phyloP scores from a whole-genome alignment of 179 eudicot genomes.

The Carnegiea gigantea region DNA sequence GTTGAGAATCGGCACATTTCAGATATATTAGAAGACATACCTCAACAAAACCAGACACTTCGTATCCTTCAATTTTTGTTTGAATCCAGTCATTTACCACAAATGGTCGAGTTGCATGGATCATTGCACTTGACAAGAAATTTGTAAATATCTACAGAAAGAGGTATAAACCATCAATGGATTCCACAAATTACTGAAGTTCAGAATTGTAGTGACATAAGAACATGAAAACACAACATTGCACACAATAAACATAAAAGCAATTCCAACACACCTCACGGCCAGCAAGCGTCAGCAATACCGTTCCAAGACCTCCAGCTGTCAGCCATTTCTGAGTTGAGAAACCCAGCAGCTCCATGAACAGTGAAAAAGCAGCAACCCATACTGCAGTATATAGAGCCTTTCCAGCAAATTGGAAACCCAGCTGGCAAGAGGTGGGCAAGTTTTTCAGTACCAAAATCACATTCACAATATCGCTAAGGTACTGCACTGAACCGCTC shows the following conservation, averaged over 20 bases:
- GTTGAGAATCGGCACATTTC: background rate
- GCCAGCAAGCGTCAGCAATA: constrained; percentile 92
- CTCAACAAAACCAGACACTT: constrained; percentile 97
- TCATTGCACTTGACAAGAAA: constrained; percentile 88
- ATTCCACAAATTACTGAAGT: background rate
- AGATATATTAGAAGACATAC: constrained; percentile 41
- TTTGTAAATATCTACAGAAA: constrained; percentile 84
- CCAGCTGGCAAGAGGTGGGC: constrained; percentile 57
- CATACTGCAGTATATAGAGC: constrained; percentile 89
- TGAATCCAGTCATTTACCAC: constrained; percentile 88
- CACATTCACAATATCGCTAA: constrained; percentile 5
- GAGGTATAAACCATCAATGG: background rate
- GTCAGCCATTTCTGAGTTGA: constrained; percentile 93
- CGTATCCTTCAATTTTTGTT: constrained; percentile 88
- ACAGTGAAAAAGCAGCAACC: constrained; percentile 93
- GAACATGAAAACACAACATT: background rate
- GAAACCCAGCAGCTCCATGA: constrained; percentile 94
- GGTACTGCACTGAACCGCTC: background rate
- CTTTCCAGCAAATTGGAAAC: constrained; percentile 93
- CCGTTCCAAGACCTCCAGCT: constrained; percentile 99
- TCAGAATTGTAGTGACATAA: background rate
- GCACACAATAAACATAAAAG: background rate
- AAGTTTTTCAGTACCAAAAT: constrained; percentile 5
- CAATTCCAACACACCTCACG: constrained; percentile 69
- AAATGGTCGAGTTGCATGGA: constrained; percentile 96